Evolutionary conservation across 495 filamentous ascomycete species (phyloP).

Genomic region (Podospora bellae-mahoneyi): DNA sequence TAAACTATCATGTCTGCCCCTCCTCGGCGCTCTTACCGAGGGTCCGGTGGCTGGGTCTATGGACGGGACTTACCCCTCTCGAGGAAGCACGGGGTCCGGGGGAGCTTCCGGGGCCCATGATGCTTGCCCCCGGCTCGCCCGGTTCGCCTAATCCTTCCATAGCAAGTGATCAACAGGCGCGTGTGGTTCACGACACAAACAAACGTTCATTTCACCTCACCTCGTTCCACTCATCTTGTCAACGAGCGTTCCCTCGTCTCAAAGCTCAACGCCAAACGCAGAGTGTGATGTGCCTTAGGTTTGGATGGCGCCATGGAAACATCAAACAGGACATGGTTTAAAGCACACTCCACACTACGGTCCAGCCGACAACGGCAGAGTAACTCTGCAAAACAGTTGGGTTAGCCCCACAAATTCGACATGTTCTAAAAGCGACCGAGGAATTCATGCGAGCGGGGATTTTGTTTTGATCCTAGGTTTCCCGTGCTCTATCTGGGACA

Average conservation of each 20-base stretch:
- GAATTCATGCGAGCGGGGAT: too few species aligned
- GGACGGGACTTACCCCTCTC: neutral
- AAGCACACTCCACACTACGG: too few species aligned
- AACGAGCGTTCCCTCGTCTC: neutral
- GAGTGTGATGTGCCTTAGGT: neutral
- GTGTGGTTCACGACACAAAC: neutral
- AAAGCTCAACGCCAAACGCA: neutral
- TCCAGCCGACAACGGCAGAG: too few species aligned
- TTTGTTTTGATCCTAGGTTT: too few species aligned
- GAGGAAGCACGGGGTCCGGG: neutral
- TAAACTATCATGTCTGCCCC: neutral
- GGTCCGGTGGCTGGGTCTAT: constrained; percentile 8
- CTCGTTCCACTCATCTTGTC: neutral
- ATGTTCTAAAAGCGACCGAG: too few species aligned
- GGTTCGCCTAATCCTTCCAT: neutral
- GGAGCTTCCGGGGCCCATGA: constrained; percentile 1
- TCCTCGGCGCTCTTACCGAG: constrained; percentile 9
- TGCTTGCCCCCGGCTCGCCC: constrained; percentile 1
- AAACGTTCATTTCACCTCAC: neutral
- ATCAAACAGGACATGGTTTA: neutral
- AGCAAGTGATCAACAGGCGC: neutral
- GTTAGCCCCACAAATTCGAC: too few species aligned
- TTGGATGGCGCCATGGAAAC: neutral
- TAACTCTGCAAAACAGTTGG: too few species aligned
- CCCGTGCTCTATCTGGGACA: too few species aligned